A percentile compares a stretch with the other conserved stretches of the same genome.
Evolutionary conservation across 306 rosid genomes (phyloP).

Genomic region (Mucuna pruriens): DNA sequence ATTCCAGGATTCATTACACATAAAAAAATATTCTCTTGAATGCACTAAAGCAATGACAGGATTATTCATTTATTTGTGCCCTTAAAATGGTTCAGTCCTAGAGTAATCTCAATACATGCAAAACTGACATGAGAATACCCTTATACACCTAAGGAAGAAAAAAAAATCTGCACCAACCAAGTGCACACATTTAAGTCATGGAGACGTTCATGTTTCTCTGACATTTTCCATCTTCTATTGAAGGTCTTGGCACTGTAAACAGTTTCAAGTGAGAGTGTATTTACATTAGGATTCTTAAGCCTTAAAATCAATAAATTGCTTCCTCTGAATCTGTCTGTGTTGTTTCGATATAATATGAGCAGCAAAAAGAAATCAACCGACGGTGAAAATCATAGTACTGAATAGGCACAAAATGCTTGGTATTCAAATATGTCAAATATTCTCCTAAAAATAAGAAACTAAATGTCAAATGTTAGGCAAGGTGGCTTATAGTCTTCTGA

Average conservation of each 20-base stretch:
- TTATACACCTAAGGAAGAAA: background rate
- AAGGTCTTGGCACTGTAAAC: background rate
- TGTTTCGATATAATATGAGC: background rate
- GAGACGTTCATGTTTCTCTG: background rate
- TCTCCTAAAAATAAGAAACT: too few species aligned
- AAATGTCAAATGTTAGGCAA: too few species aligned
- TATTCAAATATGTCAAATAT: background rate
- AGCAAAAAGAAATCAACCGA: background rate
- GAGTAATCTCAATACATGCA: background rate
- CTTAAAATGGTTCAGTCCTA: background rate
- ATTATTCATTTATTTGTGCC: background rate
- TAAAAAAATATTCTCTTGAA: too few species aligned
- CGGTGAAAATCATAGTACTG: background rate
- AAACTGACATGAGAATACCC: background rate
- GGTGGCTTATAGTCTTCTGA: background rate
- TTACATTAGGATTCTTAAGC: background rate
- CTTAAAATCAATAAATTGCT: background rate
- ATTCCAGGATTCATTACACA: background rate
- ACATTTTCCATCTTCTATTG: background rate
- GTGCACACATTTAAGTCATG: background rate
- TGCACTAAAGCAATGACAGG: background rate
- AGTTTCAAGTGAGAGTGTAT: background rate
- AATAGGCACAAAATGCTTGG: background rate
- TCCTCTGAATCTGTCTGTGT: background rate
- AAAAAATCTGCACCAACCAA: background rate